Evolutionary conservation across 108 stramenopile species (phyloP).

Genomic region (Fistulifera pelliculosa): DNA sequence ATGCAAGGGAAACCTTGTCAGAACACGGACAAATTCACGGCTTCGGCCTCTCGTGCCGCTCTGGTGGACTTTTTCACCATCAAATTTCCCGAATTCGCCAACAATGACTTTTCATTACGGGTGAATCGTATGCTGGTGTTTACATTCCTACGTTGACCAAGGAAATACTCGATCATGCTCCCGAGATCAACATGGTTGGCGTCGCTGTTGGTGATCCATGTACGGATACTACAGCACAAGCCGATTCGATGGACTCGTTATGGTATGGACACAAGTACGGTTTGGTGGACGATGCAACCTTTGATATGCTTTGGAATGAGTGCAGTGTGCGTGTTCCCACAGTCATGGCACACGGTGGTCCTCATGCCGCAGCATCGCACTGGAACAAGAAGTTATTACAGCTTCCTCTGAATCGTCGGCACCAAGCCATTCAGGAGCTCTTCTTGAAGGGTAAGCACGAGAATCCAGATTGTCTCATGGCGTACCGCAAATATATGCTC

Average conservation of each 20-base stretch:
- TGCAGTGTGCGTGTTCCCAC: conserved; percentile 33
- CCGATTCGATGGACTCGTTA: conserved; percentile 45
- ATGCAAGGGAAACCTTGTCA: conserved; percentile 32
- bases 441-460: background rate
- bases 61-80: conserved; percentile 42
- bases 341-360: conserved; percentile 27
- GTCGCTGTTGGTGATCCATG: conserved; percentile 63
- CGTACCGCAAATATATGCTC: conserved; percentile 48
- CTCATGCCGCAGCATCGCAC: background rate
- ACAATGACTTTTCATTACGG: conserved; percentile 71
- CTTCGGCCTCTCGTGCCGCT: conserved; percentile 53
- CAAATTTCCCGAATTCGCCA: conserved; percentile 69
- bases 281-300: conserved; percentile 43
- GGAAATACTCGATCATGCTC: conserved; percentile 38
- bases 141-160: conserved; percentile 84
- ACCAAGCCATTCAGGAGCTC: background rate
- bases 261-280: conserved; percentile 69
- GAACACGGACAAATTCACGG: conserved; percentile 71
- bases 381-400: background rate
- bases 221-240: conserved; percentile 57
- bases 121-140: conserved; percentile 82
- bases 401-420: background rate
- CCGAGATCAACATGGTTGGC: conserved; percentile 33
- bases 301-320: conserved; percentile 42
- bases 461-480: conserved; percentile 30